Base-by-base conservation (phyloP, 1,284 basidiomycete species). In the Ceratobasidium sp. region DNA sequence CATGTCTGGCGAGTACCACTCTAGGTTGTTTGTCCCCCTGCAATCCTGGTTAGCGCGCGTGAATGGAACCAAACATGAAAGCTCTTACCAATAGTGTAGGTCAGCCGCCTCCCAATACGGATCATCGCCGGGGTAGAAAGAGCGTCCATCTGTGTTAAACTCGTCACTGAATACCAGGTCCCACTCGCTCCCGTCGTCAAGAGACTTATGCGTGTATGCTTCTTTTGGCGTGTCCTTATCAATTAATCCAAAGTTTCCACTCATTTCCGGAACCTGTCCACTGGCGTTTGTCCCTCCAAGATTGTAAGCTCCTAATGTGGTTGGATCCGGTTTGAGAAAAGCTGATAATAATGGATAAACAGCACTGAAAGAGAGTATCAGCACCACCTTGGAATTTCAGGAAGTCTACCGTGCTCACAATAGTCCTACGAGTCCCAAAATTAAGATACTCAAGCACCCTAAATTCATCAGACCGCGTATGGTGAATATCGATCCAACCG, bases 1-100 rank as follows among this genome's bases (percentile, higher is more conserved):
- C 75, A 92, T 91, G n/a, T 85, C 84, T 0, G 95, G 88, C 11
- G 75, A 76, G 51, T 96, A 93, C 91, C 92, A 94, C 82, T 94
- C 92, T 77, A 89, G 77, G 33, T 82, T 82, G 60, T 73, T 75
- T n/a, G 78, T 80, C 3, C 77, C 78, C 79, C 79, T 79, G 45
- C 54, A 78, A 26, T 13, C 66, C 78, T 77, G 49, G n/a, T 56
- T 56, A 56, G 53, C 28, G n/a, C 20, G 1, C 26, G 5, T 15
- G 58, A 17, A 35, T 10, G 3, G 2, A 49, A 28, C 10, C 26
- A 35, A 13, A 49, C 3, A 17, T n/a, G 42, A 20, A 63, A 3
- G 17, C n/a, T 53, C 79, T n/a, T 26, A 80, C 80, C 81, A 88
- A 81, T 89, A 89, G 82, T 88, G 87, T n/a, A 85, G 79, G 79